Percentiles rank a stretch among this genome's conserved stretches.
phyloP scores from a whole-genome alignment of 257 asterid genomes.

The Schizonepeta tenuifolia region DNA sequence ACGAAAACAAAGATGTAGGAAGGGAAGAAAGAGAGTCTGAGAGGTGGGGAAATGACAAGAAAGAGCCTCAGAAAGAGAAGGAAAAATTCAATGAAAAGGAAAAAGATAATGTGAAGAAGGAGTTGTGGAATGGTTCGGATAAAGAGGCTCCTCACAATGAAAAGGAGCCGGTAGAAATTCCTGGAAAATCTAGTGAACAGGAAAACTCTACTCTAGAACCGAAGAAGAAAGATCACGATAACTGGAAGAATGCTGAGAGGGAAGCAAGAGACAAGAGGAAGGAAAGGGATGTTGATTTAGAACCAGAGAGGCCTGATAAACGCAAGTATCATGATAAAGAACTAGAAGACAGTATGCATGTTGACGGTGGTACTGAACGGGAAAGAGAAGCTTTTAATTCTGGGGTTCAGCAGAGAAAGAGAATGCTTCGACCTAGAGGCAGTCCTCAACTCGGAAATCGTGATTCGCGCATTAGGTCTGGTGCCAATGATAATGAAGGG shows the following conservation, averaged over 20 bases:
- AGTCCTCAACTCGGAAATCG: conserved; percentile 88
- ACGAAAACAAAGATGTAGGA: conserved; percentile 64
- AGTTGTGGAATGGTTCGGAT: conserved; percentile 68
- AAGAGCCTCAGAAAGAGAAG: conserved; percentile 70
- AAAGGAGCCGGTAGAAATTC: conserved; percentile 59
- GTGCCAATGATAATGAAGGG: conserved; percentile 81
- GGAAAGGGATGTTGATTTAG: conserved; percentile 81
- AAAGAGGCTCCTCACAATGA: conserved; percentile 63
- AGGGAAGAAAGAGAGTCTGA: conserved; percentile 85
- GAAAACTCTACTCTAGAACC: conserved; percentile 54
- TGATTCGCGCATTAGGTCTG: conserved; percentile 66
- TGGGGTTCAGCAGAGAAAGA: conserved; percentile 90
- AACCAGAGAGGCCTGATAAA: conserved; percentile 79
- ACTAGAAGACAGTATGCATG: conserved; percentile 69
- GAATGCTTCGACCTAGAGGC: conserved; percentile 89
- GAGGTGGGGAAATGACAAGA: conserved; percentile 75
- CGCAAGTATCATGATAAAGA: conserved; percentile 76
- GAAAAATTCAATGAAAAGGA: conserved; percentile 71
- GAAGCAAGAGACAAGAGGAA: conserved; percentile 73
- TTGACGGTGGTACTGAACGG: conserved; percentile 68
- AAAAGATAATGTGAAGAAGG: conserved; percentile 74
- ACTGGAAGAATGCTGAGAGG: conserved; percentile 67
- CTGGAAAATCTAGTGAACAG: conserved; percentile 63
- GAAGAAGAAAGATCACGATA: conserved; percentile 75
- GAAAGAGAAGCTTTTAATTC: conserved; percentile 65